Conservation (phyloP, 139 green algal species). For the Picochlorum costavermella region DNA sequence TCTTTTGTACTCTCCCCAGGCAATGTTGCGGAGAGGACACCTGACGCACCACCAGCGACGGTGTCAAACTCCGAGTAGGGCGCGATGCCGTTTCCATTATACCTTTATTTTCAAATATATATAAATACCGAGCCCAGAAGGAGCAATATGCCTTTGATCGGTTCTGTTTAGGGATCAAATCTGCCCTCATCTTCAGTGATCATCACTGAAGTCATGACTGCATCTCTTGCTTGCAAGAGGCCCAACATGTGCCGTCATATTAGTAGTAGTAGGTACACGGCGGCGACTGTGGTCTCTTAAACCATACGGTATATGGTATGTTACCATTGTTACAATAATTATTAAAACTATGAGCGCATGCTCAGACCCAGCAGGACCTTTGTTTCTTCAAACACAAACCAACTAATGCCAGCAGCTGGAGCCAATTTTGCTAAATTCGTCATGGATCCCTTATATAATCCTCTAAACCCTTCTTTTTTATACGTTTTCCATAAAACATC, state of each 20-base stretch:
- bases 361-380: conserved; percentile 64
- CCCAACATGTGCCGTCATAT: not conserved
- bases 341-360: conserved; percentile 21
- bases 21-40: too few species aligned
- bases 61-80: too few species aligned
- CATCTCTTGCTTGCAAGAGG: too few species aligned
- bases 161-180: too few species aligned
- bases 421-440: conserved; percentile 86
- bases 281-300: not conserved
- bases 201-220: too few species aligned
- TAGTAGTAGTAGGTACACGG: not conserved
- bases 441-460: conserved; percentile 74
- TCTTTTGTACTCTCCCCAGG: too few species aligned
- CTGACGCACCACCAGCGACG: too few species aligned
- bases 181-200: too few species aligned
- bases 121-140: too few species aligned
- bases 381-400: conserved; percentile 78
- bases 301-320: not conserved
- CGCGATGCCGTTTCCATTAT: too few species aligned
- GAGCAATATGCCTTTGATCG: too few species aligned
- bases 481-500: conserved; percentile 68
- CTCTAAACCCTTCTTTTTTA: conserved; percentile 54
- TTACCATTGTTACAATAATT: not conserved
- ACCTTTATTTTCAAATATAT: too few species aligned
- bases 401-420: conserved; percentile 76